Base-by-base conservation (phyloP, 176 grass and related monocot species). In the Oryza glumipatula region DNA sequence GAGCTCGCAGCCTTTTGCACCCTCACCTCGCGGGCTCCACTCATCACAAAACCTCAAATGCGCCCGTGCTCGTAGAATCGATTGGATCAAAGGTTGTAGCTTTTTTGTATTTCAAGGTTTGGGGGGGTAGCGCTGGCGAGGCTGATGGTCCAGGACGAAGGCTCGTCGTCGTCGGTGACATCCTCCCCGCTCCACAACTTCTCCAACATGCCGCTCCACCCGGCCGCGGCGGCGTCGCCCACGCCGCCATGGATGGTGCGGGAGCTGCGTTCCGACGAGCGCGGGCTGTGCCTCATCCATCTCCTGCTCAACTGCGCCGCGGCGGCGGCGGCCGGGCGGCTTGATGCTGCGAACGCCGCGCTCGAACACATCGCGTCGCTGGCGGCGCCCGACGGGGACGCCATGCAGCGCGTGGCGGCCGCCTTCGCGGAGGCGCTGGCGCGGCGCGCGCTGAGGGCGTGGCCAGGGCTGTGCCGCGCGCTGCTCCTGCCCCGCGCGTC, bases 231-330 rank as follows among this genome's bases (percentile, higher is more conserved):
- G 4, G 7, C 80, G 16, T n/a, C 83, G 3, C 68, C 89, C 16
- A 23, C 72, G 4, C 79, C 87, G 30, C 89, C 82, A 0, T 89
- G 86, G 79, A 70, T 89, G 56, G 36, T 88, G 1, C 84, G 90
- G 1, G 90, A 99, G 82, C 90, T 99, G 16, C 89, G 89, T 0
- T 96, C 97, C 23, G 97, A 99, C 73, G 94, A 96, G 79, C 91
- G 97, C 7, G 97, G 97, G 6, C 92, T 99, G 32, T 99, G 89
- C 79, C 94, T 96, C 30, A 96, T 99, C 84, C 97, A 96, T 67
- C 89, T 96, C 68, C 92, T 96, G 28, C 90, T 96, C 28, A 96
- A 99, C 90, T 99, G 97, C 83, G 97, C 90, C 24, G 76, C 86
- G 0, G 90, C 89, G 0, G 91, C 93, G 0, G 69, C 88, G 0